A percentile compares a stretch with the other conserved stretches of the same genome.
These are phyloP conservation scores for Rhazya stricta DNA, from an alignment of 257 asterid species.

Conservation along the genomic window DNA sequence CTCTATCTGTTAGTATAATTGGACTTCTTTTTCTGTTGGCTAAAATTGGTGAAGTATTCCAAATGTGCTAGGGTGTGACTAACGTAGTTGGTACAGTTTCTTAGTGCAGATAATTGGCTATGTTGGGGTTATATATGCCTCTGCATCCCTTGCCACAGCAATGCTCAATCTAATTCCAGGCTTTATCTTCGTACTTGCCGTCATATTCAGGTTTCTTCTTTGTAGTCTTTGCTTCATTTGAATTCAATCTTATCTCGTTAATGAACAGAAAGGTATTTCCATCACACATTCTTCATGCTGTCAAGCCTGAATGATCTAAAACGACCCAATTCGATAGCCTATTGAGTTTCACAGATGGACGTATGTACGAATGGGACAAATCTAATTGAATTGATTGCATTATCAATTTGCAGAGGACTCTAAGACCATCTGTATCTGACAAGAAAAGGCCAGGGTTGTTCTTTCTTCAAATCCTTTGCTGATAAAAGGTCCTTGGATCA, in stretches of 20 bases:
- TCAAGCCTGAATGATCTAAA: neutral
- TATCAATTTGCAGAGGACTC: neutral
- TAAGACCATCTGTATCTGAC: neutral
- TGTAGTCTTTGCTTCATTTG: neutral
- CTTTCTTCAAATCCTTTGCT: neutral
- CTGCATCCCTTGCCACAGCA: slow-evolving; percentile 53
- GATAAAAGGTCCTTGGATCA: neutral
- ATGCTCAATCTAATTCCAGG: slow-evolving; percentile 63
- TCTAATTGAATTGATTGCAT: neutral
- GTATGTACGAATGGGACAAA: neutral
- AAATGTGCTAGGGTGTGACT: neutral
- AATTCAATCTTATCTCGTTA: neutral
- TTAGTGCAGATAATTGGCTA: slow-evolving; percentile 52
- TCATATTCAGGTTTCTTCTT: slow-evolving; percentile 43
- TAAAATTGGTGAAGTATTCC: no score
- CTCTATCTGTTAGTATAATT: neutral
- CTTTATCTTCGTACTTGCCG: slow-evolving; percentile 54
- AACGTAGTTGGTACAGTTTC: slow-evolving; percentile 26
- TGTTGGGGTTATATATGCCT: slow-evolving; percentile 42
- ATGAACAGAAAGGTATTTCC: neutral
- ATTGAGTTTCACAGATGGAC: neutral
- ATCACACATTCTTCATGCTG: neutral
- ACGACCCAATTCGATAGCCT: no score
- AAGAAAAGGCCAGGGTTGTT: neutral
- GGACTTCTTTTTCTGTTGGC: no score